A percentile compares a stretch with the other conserved stretches of the same genome.
Evolutionary conservation across 2,329 filamentous ascomycete genomes (phyloP).

Genomic region (Blumeriella jaapii): DNA sequence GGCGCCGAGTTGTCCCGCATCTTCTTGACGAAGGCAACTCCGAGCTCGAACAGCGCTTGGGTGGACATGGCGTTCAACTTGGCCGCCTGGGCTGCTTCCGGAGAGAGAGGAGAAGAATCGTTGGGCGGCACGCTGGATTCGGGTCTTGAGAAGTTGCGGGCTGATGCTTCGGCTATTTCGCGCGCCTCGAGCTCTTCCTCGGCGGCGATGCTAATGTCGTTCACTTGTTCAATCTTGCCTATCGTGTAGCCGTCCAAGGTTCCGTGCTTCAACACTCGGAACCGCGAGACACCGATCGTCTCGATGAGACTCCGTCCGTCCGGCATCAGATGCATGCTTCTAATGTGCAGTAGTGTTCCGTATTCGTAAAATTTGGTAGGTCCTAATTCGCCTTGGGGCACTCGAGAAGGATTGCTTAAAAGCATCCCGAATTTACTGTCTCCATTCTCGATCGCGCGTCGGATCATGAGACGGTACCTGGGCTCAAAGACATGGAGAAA

Average conservation of each 20-base stretch:
- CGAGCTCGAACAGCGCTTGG: conserved; percentile 53
- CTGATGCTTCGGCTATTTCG: conserved; percentile 38
- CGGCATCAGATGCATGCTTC: conserved; percentile 59
- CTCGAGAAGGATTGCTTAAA: conserved; percentile 47
- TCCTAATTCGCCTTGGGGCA: conserved; percentile 41
- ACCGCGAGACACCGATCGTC: conserved; percentile 64
- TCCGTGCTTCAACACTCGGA: conserved; percentile 55
- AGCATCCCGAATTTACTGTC: conserved; percentile 79
- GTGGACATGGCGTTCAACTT: conserved; percentile 43
- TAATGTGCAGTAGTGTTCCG: conserved; percentile 68
- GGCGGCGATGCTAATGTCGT: conserved; percentile 71
- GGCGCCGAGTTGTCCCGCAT: conserved; percentile 58
- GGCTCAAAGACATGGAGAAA: conserved; percentile 89
- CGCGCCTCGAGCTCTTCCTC: conserved; percentile 66
- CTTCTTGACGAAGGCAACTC: conserved; percentile 53
- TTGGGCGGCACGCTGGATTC: conserved; percentile 16
- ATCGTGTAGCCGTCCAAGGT: conserved; percentile 67
- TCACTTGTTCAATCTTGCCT: conserved; percentile 62
- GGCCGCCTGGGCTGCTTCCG: neutral
- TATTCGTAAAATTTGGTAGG: conserved; percentile 54
- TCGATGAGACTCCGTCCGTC: conserved; percentile 78
- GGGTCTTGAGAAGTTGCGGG: conserved; percentile 11
- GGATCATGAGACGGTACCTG: conserved; percentile 83
- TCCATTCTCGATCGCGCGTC: conserved; percentile 57
- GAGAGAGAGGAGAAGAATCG: neutral